Evolutionary conservation across 768 basidiomycete genomes (phyloP).

Genomic region (Austroboletus festivus): DNA sequence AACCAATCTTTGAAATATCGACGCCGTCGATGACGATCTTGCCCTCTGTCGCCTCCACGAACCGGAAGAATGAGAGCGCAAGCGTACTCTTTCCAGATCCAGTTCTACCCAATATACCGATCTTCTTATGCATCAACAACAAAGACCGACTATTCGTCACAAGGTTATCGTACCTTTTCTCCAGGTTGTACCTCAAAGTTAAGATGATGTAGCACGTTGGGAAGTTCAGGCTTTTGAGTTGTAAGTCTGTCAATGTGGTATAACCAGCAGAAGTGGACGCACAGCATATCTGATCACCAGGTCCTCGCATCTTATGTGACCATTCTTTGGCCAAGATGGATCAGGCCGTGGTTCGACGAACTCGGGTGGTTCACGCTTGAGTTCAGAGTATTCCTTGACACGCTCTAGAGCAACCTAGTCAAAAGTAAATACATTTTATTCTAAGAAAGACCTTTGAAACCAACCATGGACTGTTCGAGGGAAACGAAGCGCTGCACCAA

Average conservation of each 20-base stretch:
- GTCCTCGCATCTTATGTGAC: slow-evolving; percentile 67
- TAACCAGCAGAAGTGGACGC: slow-evolving; percentile 24
- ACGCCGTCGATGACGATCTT: slow-evolving; percentile 73
- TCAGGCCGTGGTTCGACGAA: slow-evolving; percentile 84
- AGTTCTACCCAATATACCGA: slow-evolving; percentile 71
- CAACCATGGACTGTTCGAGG: slow-evolving; percentile 89
- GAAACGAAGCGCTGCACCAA: slow-evolving; percentile 81
- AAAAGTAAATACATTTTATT: slow-evolving; percentile 1
- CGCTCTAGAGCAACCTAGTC: slow-evolving; percentile 78
- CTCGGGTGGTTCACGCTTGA: slow-evolving; percentile 75
- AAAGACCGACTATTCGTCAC: too few species aligned
- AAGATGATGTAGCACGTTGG: slow-evolving; percentile 77
- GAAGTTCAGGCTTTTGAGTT: slow-evolving; percentile 67
- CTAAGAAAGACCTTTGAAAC: background rate
- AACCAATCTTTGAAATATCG: slow-evolving; percentile 74
- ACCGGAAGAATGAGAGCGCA: slow-evolving; percentile 83
- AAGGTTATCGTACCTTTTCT: slow-evolving; percentile 55
- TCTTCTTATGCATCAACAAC: too few species aligned
- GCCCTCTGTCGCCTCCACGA: slow-evolving; percentile 83
- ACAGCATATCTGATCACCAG: slow-evolving; percentile 79
- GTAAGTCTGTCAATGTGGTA: background rate
- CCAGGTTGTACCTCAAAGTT: slow-evolving; percentile 70
- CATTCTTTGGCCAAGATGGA: slow-evolving; percentile 71
- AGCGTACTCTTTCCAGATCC: slow-evolving; percentile 78
- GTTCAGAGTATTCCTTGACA: slow-evolving; percentile 86